phyloP scores from a whole-genome alignment of 805 yeast genomes.

The Candida namnaoensis region DNA sequence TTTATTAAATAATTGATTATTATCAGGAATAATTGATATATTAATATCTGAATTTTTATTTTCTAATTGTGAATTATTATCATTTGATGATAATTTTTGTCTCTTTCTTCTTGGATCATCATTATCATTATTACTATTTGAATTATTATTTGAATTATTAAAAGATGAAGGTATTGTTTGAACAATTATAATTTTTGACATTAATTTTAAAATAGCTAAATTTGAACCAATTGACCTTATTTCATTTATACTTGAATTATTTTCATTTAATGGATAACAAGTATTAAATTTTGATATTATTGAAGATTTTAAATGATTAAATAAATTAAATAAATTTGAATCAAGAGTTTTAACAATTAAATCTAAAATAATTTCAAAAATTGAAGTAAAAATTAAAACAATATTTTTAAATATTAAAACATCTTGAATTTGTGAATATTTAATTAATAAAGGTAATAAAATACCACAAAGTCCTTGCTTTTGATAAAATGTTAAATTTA shows the following conservation, averaged over 20 bases:
- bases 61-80: not conserved
- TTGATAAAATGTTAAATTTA: not conserved
- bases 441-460: conserved; percentile 8
- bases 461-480: conserved; percentile 10
- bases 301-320: conserved; percentile 45
- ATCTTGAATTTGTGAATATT: conserved; percentile 14
- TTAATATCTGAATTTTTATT: conserved; percentile 8
- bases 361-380: conserved; percentile 39
- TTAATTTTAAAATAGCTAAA: conserved; percentile 66
- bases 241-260: conserved; percentile 29
- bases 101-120: conserved; percentile 17
- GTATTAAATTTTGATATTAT: conserved; percentile 57
- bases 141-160: too few relatives aligned
- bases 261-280: conserved; percentile 43
- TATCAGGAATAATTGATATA: conserved; percentile 16
- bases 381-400: conserved; percentile 28
- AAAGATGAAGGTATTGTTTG: conserved; percentile 33
- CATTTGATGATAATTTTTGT: conserved; percentile 4
- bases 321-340: conserved; percentile 40
- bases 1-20: conserved; percentile 59
- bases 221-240: conserved; percentile 47
- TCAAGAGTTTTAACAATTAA: conserved; percentile 33
- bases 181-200: conserved; percentile 46
- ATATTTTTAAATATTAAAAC: conserved; percentile 26
- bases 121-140: too few relatives aligned